Conservation (phyloP, 257 asterid species). For the Gentiana dahurica region DNA sequence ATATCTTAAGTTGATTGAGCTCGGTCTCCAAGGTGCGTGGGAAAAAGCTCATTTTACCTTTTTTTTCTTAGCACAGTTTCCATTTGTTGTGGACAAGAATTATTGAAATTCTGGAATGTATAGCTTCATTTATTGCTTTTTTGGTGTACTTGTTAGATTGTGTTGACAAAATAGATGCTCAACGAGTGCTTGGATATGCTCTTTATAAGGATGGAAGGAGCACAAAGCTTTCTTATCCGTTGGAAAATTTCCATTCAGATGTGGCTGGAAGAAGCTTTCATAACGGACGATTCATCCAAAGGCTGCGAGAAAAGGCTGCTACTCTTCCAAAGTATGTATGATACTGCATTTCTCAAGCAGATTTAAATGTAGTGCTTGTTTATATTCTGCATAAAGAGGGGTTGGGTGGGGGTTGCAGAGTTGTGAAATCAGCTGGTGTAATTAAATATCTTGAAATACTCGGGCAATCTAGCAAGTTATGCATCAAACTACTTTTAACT, state of each 20-base stretch:
- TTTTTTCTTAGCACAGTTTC: not conserved
- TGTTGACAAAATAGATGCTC: slow-evolving; percentile 46
- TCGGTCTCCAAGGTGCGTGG: slow-evolving; percentile 27
- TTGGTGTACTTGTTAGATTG: slow-evolving; percentile 27
- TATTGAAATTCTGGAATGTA: not conserved
- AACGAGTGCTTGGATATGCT: slow-evolving; percentile 42
- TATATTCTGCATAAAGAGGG: not conserved
- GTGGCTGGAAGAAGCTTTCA: slow-evolving; percentile 46
- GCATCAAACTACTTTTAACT: too few relatives aligned
- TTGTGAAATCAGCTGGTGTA: too few relatives aligned
- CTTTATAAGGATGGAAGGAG: slow-evolving; percentile 42
- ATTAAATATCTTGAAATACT: too few relatives aligned
- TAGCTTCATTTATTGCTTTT: not conserved
- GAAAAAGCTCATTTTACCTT: not conserved
- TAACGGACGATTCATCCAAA: slow-evolving; percentile 43
- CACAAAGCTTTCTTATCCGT: slow-evolving; percentile 34
- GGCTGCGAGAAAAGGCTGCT: slow-evolving; percentile 42
- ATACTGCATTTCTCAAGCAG: not conserved
- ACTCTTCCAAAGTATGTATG: slow-evolving; percentile 31
- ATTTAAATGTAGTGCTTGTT: not conserved
- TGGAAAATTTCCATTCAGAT: slow-evolving; percentile 27
- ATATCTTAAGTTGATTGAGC: slow-evolving; percentile 32
- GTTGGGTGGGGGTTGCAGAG: too few relatives aligned
- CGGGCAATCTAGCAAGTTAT: too few relatives aligned
- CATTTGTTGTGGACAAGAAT: not conserved